phyloP scores from a whole-genome alignment of 2,329 filamentous ascomycete genomes.

The Exserohilum turcica region DNA sequence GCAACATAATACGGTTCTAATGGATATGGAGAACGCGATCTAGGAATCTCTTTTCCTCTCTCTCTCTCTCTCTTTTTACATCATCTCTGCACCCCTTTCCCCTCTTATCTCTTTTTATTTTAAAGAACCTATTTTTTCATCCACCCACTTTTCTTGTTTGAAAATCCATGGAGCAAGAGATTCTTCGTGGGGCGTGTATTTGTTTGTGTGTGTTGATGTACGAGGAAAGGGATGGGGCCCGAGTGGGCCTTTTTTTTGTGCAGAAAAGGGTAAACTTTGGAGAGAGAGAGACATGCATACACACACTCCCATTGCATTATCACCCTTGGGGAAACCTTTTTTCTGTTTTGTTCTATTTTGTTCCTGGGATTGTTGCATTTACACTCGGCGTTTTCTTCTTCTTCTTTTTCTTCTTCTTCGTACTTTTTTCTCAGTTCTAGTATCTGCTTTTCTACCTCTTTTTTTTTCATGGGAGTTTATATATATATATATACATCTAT shows the following conservation, averaged over 20 bases:
- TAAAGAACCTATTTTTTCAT: neutral
- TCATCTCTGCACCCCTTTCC: neutral
- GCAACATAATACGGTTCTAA: conserved; percentile 11
- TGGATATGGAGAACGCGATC: conserved; percentile 5
- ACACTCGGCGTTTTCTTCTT: conserved; percentile 2
- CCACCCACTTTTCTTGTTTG: too few relatives aligned
- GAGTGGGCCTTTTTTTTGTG: too few relatives aligned
- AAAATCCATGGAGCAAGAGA: too few relatives aligned
- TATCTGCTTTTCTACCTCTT: too few relatives aligned
- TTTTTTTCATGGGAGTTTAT: too few relatives aligned
- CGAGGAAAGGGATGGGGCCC: too few relatives aligned
- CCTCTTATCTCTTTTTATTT: neutral
- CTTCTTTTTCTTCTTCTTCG: neutral
- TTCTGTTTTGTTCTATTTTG: neutral
- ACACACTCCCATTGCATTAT: too few relatives aligned
- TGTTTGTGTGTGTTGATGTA: too few relatives aligned
- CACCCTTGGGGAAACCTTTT: neutral
- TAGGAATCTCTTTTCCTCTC: neutral
- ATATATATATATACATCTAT: neutral
- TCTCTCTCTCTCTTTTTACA: neutral
- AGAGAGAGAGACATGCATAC: too few relatives aligned
- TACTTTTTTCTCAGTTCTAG: neutral
- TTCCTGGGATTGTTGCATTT: conserved; percentile 8
- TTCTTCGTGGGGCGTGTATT: too few relatives aligned
- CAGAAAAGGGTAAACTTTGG: too few relatives aligned